A percentile compares a stretch with the other conserved stretches of the same genome.
Evolutionary conservation across 352 stramenopile species (phyloP).

Genomic region (Phytophthora pini): DNA sequence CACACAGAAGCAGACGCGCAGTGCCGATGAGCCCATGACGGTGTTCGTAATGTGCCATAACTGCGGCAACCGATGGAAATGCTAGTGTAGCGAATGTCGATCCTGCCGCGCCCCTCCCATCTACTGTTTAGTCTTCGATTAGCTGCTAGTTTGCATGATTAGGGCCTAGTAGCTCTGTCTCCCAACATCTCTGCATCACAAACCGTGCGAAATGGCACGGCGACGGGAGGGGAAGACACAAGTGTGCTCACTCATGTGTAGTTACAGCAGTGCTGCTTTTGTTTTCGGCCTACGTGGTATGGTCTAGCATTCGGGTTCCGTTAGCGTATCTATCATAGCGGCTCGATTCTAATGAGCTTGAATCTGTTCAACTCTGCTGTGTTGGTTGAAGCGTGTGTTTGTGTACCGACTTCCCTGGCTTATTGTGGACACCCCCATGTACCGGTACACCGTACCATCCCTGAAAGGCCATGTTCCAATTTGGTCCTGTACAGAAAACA

Average conservation of each 20-base stretch:
- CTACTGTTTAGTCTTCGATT: constrained; percentile 21
- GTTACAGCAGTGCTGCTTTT: not conserved
- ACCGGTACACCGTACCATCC: too few species aligned
- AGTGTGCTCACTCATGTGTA: constrained; percentile 3
- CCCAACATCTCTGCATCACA: constrained; percentile 23
- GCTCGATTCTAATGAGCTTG: too few species aligned
- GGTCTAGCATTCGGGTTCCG: constrained; percentile 5
- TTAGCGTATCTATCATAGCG: not conserved
- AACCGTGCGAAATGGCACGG: constrained; percentile 10
- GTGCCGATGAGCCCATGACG: constrained; percentile 98
- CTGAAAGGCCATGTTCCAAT: too few species aligned
- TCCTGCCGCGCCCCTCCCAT: constrained; percentile 12
- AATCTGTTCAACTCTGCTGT: not conserved
- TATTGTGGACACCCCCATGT: too few species aligned
- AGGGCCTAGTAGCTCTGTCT: constrained; percentile 23
- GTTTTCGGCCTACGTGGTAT: not conserved
- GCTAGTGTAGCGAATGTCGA: constrained; percentile 59
- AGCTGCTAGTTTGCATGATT: constrained; percentile 22
- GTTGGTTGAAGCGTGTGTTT: not conserved
- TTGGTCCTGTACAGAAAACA: too few species aligned
- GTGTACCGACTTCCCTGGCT: not conserved
- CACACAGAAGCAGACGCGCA: constrained; percentile 98
- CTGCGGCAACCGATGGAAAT: constrained; percentile 97
- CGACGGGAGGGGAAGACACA: constrained; percentile 7
- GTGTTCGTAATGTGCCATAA: constrained; percentile 97